Base-by-base conservation (phyloP, 768 basidiomycete genomes). In the Leccinum sublutescens region DNA sequence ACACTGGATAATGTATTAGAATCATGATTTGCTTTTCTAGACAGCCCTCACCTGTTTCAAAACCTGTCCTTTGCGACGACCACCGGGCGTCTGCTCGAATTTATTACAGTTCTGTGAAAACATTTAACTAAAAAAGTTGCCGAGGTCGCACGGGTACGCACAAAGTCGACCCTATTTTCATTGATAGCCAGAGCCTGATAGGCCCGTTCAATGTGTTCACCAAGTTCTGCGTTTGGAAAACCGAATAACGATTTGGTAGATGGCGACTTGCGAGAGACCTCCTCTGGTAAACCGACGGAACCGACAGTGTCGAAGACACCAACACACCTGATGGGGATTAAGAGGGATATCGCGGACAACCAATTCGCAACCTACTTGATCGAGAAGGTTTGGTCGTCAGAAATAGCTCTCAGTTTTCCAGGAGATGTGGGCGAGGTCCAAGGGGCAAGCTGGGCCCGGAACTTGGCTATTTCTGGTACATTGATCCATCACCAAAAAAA, bases 241-340 rank as follows among this genome's bases (percentile, higher is more conserved):
- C 89, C 89, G 63, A 88, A 89, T 3, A 88, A 72, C 4, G 77
- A 79, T 55, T 73, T 77, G 14, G 78, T 69, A 56, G 78, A 79
- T 15, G 77, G 71, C 11, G 78, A 77, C 17, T 74, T 71, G 48
- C 78, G 71, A 3, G 79, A 78, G 15, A 90, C 65, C 64, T 89
- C 88, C 64, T 85, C 85, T 1, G 89, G 89, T 15, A 91, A 71
- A 10, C 88, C 88, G 29, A 88, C 69, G 11, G 87, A 80, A 14
- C 87, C 87, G n/a, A 90, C 89, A 5, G 89, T 91, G 65, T 91
- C 89, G 65, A 86, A 91, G 19, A 91, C 87, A 2, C 88, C 88
- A 55, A 91, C 64, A 62, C 86, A 87, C 70, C 85, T 87, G 62
- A 33, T 60, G 11, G 29, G 19, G 43, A 33, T 62, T 50, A 56